phyloP scores from a whole-genome alignment of 805 yeast species.

The Starmerella stellata region DNA sequence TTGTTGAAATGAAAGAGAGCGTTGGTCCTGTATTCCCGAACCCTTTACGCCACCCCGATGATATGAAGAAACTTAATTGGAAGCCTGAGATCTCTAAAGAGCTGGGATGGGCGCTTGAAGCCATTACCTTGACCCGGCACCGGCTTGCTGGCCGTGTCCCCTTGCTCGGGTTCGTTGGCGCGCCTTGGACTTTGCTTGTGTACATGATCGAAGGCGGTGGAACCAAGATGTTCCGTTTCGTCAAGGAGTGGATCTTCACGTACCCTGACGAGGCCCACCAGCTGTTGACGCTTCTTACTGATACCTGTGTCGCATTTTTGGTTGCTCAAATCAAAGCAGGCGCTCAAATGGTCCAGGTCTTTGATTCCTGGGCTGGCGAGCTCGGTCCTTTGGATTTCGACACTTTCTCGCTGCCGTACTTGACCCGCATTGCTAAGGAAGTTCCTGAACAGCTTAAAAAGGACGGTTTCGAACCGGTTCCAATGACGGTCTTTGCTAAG shows the following conservation, averaged over 20 bases:
- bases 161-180: slow-evolving; percentile 85
- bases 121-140: slow-evolving; percentile 78
- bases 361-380: slow-evolving; percentile 97
- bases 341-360: slow-evolving; percentile 92
- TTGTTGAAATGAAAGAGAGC: slow-evolving; percentile 81
- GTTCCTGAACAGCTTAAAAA: slow-evolving; percentile 54
- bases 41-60: slow-evolving; percentile 56
- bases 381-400: slow-evolving; percentile 75
- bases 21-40: slow-evolving; percentile 85
- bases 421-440: slow-evolving; percentile 51
- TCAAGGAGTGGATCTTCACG: slow-evolving; percentile 79
- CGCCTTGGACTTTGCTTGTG: slow-evolving; percentile 93
- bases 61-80: slow-evolving; percentile 30
- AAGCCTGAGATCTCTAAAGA: slow-evolving; percentile 53
- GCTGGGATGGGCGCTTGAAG: slow-evolving; percentile 84
- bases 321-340: slow-evolving; percentile 94
- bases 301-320: slow-evolving; percentile 77
- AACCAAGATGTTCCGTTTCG: slow-evolving; percentile 73
- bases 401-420: slow-evolving; percentile 76
- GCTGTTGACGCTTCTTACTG: slow-evolving; percentile 60
- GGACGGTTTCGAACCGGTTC: slow-evolving; percentile 60
- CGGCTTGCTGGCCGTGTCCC: slow-evolving; percentile 85
- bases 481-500: slow-evolving; percentile 80
- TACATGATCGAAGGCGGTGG: slow-evolving; percentile 98
- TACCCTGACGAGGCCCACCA: slow-evolving; percentile 54